phyloP scores from a whole-genome alignment of 2,329 filamentous ascomycete genomes.

The Cladosporium halotolerans region DNA sequence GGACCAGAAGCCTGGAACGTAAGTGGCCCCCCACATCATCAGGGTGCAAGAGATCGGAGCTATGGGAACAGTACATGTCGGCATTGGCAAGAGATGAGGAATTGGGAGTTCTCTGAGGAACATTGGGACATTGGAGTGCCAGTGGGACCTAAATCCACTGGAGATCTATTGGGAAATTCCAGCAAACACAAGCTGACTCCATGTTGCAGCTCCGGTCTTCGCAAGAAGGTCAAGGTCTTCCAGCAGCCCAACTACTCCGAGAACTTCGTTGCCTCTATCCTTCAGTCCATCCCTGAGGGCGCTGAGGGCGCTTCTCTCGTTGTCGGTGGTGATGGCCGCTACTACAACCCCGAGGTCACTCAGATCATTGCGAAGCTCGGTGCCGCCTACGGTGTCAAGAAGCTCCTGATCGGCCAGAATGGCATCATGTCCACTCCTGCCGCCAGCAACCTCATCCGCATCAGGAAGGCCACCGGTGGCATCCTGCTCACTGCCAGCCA shows the following conservation, averaged over 20 bases:
- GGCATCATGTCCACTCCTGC: conserved; percentile 96
- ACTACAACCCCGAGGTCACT: conserved; percentile 93
- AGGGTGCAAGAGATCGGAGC: not conserved
- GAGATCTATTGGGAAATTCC: not conserved
- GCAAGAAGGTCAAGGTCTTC: conserved; percentile 98
- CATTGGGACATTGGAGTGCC: too few species aligned
- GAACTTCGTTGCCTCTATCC: conserved; percentile 87
- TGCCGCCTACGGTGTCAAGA: conserved; percentile 96
- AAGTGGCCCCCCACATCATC: conserved; percentile 44
- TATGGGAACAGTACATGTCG: not conserved
- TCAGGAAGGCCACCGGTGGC: conserved; percentile 89
- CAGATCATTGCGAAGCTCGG: conserved; percentile 97
- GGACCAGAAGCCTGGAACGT: conserved; percentile 99
- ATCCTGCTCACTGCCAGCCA: conserved; percentile 96
- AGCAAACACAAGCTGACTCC: conserved; percentile 6
- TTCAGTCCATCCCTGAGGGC: conserved; percentile 94
- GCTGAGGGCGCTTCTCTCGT: conserved; percentile 83
- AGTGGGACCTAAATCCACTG: not conserved
- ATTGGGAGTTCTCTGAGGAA: too few species aligned
- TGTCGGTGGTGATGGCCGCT: conserved; percentile 94
- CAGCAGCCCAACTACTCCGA: conserved; percentile 94
- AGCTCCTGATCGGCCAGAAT: conserved; percentile 91
- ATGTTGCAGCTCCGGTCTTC: conserved; percentile 75
- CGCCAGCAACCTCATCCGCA: conserved; percentile 91
- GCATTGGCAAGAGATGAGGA: too few species aligned